Base-by-base conservation (phyloP, 352 stramenopile species). In the Phytophthora uliginosa region DNA sequence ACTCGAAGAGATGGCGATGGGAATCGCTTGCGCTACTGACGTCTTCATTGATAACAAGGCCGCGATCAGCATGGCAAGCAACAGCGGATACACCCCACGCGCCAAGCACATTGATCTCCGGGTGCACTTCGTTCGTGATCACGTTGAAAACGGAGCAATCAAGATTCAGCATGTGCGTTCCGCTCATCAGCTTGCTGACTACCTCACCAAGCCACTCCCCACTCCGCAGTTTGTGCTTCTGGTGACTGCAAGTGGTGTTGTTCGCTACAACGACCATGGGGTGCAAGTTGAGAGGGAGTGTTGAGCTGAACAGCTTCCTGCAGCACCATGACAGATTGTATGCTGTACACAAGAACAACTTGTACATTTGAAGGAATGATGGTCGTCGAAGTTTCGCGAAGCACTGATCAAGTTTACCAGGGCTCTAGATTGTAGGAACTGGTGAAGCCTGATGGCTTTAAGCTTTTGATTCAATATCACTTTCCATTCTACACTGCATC, bases 41-140 rank as follows among this genome's bases (percentile, higher is more conserved):
- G 12, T 73, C 31, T 26, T 51, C 13, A 18, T 73, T 3, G 65
- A 73, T 28, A 73, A 73, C 36, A 66, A 62, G 26, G 48, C 65
- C 8, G 58, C 51, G 7, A 73, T 73, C 28, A 33, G 36, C 8
- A 62, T 73, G 17, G 57, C 57, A 5, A 54, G 7, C 8, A 66
- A 73, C 28, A 36, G 31, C 15, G 57, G 65, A 0, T 66, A 73
- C 12, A 58, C 50, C 2, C 26, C 56, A 28, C 36, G 66, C 7
- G 38, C 59, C 20, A 67, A 68, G 33, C 48, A 66, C 31, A 67
- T 67, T 48, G 51, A 67, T 28, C 52, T 68, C 18, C 26, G 59
- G 12, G 51, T 34, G 13, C 58, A 68, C 15, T 73, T 63, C 26
- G 45, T 73, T 20, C 66, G 66, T 36, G 59, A 64, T 50, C 52